Base-by-base conservation (phyloP, 345 rosid genomes). In the Excoecaria cochinchinensis region DNA sequence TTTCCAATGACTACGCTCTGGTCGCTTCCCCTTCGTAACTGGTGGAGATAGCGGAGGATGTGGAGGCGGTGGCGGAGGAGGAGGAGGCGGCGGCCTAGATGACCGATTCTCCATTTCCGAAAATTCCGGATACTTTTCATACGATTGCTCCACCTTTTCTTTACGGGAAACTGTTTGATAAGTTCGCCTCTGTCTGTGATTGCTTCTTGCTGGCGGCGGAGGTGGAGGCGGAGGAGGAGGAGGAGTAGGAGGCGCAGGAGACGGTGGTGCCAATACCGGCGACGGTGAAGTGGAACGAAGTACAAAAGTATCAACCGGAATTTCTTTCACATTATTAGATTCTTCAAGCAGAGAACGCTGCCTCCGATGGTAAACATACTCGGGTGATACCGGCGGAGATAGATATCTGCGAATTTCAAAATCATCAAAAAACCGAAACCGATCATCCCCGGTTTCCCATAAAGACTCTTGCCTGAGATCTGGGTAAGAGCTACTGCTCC, bases 401-500 rank as follows among this genome's bases (percentile, higher is more conserved):
- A 80, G 79, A 70, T 69, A 80, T 74, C 78, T 88, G 62, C 72
- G 80, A 7, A 89, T 84, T 31, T 84, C 91, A 53, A 90, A 90
- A 82, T 94, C 98, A 56, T 94, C 95, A 69, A 83, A 87, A 78
- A 85, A 90, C 59, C 91, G 90, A 71, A 74, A 88, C 77, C 79
- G 86, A 2, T 86, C 89, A 66, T 78, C 90, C 4, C 47, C 75
- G 13, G 81, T 86, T 69, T 79, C 86, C 81, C 81, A 82, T 44
- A 77, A 64, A 11, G 79, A 78, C 0, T 87, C 92, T 31, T 87
- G 78, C 59, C 87, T 81, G 68, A 92, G 85, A 87, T 94, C 97
- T 65, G 97, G 97, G 74, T 89, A 90, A 24, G 97, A 91, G 78
- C 84, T 89, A 42, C 94, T 85, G 76, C 80, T 92, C 81, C 94